Conservation (phyloP, 306 rosid genomes). For the Quercus robur region DNA sequence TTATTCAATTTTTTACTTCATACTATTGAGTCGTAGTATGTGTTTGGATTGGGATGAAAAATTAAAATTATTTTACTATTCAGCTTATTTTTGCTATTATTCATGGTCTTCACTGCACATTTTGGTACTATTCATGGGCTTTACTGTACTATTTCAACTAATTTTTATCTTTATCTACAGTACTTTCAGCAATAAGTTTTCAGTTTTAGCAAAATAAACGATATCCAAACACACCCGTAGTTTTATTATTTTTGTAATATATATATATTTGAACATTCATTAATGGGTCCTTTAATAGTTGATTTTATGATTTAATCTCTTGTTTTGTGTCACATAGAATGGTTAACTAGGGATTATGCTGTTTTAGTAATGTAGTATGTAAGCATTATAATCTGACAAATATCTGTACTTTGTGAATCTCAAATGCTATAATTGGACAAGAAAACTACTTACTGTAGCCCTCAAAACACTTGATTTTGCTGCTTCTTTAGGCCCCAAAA, state of each 20-base stretch:
- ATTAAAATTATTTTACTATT: too few relatives aligned
- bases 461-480: neutral
- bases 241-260: neutral
- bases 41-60: too few relatives aligned
- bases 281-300: neutral
- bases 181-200: too few relatives aligned
- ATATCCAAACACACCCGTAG: too few relatives aligned
- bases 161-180: too few relatives aligned
- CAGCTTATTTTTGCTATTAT: too few relatives aligned
- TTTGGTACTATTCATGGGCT: too few relatives aligned
- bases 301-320: neutral
- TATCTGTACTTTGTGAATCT: neutral
- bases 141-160: too few relatives aligned
- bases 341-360: neutral
- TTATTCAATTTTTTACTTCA: neutral
- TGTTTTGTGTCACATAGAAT: neutral
- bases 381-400: neutral
- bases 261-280: neutral
- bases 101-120: rapidly evolving
- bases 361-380: neutral
- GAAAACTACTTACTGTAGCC: neutral
- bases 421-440: neutral
- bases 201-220: too few relatives aligned
- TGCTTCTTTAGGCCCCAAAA: neutral
- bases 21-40: neutral